A percentile compares a stretch with the other conserved stretches of the same genome.
These are phyloP conservation scores for Lathyrus aphaca DNA, from an alignment of 306 rosid genomes.

Conservation along the genomic window DNA sequence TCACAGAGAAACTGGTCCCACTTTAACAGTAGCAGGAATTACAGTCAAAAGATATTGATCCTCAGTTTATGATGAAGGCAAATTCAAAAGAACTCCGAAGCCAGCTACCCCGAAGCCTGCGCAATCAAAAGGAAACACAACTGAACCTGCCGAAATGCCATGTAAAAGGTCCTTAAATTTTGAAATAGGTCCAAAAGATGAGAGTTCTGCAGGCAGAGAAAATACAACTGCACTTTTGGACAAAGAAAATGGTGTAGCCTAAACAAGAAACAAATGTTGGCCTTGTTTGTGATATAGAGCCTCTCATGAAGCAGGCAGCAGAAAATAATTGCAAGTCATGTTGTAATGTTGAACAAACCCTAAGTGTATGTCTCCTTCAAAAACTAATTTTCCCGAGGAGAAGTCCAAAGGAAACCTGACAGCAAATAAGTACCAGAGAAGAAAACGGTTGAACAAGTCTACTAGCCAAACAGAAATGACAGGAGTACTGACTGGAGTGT, in stretches of 20 bases:
- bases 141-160: constrained; percentile 44
- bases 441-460: constrained; percentile 42
- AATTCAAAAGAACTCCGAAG: too few species aligned
- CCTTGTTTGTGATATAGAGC: constrained; percentile 19
- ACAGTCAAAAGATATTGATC: too few species aligned
- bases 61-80: too few species aligned
- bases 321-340: constrained; percentile 32
- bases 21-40: too few species aligned
- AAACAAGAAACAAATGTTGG: constrained; percentile 33
- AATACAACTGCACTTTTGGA: constrained; percentile 37
- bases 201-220: constrained; percentile 38
- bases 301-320: constrained; percentile 19
- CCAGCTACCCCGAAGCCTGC: too few species aligned
- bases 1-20: too few species aligned
- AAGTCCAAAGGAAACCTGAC: constrained; percentile 32
- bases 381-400: constrained; percentile 17
- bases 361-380: constrained; percentile 24
- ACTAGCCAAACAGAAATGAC: too few species aligned
- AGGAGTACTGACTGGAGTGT: too few species aligned
- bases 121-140: too few species aligned
- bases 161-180: constrained; percentile 58
- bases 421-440: constrained; percentile 52
- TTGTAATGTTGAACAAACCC: constrained; percentile 31
- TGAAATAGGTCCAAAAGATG: constrained; percentile 38
- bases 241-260: constrained; percentile 1